Base-by-base conservation (phyloP, 176 grass and related monocot species). In the Bromus sterilis region DNA sequence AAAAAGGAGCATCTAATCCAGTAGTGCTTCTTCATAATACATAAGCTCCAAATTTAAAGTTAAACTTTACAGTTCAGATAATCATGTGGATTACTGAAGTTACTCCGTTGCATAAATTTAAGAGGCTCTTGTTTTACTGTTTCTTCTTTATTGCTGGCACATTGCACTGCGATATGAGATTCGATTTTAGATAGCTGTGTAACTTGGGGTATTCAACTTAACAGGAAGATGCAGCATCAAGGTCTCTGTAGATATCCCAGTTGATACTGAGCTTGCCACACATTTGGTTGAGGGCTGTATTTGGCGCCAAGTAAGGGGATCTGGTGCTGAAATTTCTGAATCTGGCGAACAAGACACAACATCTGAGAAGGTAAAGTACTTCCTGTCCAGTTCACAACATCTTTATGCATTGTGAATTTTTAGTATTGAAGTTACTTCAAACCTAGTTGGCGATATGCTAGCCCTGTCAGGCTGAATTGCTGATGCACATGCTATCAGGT, bases 191-290 rank as follows among this genome's bases (percentile, higher is more conserved):
- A 64, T 66, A 72, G 21, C 18, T 43, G 37, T 34, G 0, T 83
- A 79, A 86, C 21, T 65, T 28, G 48, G 31, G 35, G 34, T 33
- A 40, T 66, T 76, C 41, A 69, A 81, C 71, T 33, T 68, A 48
- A 78, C 82, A 98, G 95, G 95, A 67, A 93, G 86, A 48, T 98
- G 95, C 56, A 80, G 89, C 77, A 89, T 98, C 68, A 86, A 79
- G 18, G 82, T 95, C 18, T 84, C 36, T 65, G 46, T 95, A 74
- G 84, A 90, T 31, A 82, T 98, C 74, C 95, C 95, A 77, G n/a
- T 58, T 69, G 82, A 86, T 76, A 91, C 90, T 57, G 86, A 98
- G 89, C 88, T 98, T 36, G 83, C 86, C 16, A 64, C 82, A 15
- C 88, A 90, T 59, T 69, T 91, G 87, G 86, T 71, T 9, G 79